A percentile compares a stretch with the other conserved stretches of the same genome.
Evolutionary conservation across 2,329 filamentous ascomycete genomes (phyloP).

Genomic region (Macroventuria anomochaeta): DNA sequence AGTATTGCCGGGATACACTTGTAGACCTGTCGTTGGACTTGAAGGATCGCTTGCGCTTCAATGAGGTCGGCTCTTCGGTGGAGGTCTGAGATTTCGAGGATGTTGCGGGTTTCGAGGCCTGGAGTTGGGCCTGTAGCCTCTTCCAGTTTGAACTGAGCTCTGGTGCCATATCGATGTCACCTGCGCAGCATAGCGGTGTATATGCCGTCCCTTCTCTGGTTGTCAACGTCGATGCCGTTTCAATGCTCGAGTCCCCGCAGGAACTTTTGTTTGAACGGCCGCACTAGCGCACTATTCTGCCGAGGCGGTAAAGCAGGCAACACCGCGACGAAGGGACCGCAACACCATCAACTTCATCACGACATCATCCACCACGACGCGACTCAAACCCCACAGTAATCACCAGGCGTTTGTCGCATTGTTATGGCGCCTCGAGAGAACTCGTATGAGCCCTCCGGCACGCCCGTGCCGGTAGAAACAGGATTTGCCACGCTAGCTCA

Average conservation of each 20-base stretch:
- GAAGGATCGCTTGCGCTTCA: conserved; percentile 46
- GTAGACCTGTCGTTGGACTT: conserved; percentile 28
- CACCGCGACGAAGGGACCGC: conserved; percentile 34
- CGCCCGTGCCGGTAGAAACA: conserved; percentile 70
- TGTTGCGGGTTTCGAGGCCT: conserved; percentile 44
- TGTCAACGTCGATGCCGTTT: conserved; percentile 24
- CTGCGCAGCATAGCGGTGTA: conserved; percentile 37
- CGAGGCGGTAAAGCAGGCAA: conserved; percentile 28
- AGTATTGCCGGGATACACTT: conserved; percentile 28
- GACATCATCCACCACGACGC: conserved; percentile 40
- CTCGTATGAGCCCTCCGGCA: conserved; percentile 60
- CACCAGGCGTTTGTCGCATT: conserved; percentile 12
- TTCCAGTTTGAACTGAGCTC: conserved; percentile 73
- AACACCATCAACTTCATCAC: conserved; percentile 34
- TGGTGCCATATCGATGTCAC: conserved; percentile 45
- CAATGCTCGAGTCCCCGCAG: conserved; percentile 8
- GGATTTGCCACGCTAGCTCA: conserved; percentile 85
- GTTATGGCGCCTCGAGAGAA: conserved; percentile 64
- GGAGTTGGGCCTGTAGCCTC: conserved; percentile 69
- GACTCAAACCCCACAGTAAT: conserved; percentile 27
- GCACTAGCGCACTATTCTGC: conserved; percentile 18
- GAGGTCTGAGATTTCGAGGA: conserved; percentile 34
- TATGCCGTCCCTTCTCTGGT: conserved; percentile 17
- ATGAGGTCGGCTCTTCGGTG: conserved; percentile 31
- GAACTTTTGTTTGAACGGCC: conserved; percentile 17